Evolutionary conservation across 768 basidiomycete species (phyloP).

Genomic region (Leccinum barrowsii): DNA sequence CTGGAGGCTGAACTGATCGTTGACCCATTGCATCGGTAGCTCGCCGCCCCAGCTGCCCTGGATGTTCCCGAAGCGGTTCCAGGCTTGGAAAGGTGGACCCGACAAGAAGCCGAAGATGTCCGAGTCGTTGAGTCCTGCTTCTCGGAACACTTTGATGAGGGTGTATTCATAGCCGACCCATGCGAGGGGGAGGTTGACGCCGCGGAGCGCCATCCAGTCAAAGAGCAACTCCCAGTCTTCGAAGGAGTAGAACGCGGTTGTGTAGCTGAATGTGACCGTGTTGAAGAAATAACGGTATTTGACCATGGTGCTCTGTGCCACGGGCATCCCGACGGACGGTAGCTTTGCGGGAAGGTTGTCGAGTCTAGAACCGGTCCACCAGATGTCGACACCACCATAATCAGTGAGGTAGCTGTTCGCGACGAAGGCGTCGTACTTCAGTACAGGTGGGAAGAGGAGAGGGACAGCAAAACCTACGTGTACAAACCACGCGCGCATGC

Average conservation of each 20-base stretch:
- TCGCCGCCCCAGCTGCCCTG: slow-evolving; percentile 38
- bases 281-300: slow-evolving; percentile 34
- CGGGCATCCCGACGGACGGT: slow-evolving; percentile 29
- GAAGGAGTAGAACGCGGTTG: slow-evolving; percentile 35
- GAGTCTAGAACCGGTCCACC: slow-evolving; percentile 43
- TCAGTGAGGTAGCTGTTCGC: slow-evolving; percentile 34
- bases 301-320: slow-evolving; percentile 34
- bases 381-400: slow-evolving; percentile 38
- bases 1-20: slow-evolving; percentile 33
- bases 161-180: slow-evolving; percentile 41
- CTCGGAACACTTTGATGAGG: slow-evolving; percentile 36
- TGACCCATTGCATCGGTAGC: slow-evolving; percentile 26
- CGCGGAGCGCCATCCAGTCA: slow-evolving; percentile 41
- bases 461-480: neutral
- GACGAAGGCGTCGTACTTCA: neutral
- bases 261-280: neutral
- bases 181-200: slow-evolving; percentile 41
- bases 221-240: slow-evolving; percentile 38
- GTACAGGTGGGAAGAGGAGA: neutral
- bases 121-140: slow-evolving; percentile 33
- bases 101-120: slow-evolving; percentile 36
- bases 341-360: slow-evolving; percentile 27
- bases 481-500: slow-evolving; percentile 12
- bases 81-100: slow-evolving; percentile 23
- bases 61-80: slow-evolving; percentile 42